Evolutionary conservation across 805 yeast genomes (phyloP), one percentile per base, ranked within the genome.

Genomic region (Barnettozyma botsteinii): DNA sequence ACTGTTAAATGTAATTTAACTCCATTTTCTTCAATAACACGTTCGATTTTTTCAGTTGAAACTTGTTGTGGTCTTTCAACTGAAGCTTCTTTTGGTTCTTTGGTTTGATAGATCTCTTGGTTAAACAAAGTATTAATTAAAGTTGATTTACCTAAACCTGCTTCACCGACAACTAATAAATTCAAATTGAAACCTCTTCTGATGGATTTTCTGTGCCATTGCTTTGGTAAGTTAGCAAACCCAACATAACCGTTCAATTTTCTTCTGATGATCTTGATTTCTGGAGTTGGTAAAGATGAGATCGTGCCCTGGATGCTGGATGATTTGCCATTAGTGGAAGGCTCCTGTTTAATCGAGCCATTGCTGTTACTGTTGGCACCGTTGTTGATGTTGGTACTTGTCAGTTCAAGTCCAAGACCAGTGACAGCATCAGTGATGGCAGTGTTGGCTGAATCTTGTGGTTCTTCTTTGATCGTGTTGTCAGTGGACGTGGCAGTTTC

Each of bases 161-260:
- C 70, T 67, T 86, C 95, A 51, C 95, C 95, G 47, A 89, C 95
- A 43, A 86, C 87, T 77, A 93, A 76, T 46, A 93, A 61, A 61
- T 93, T 93, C 60, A 93, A 76, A 53, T 72, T 76, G 72, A 93
- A 93, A 12, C 98, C 98, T 57, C 85, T 76, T 63, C 84, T 81
- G 46, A 87, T 77, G 2, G 95, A 82, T 64, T 85, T 87, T 66
- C 96, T 80, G 67, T 93, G 98, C 96, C 97, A 93, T 69, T 93
- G 98, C 60, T 89, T 93, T 43, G 98, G 98, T 57, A 93, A 73
- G 66, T 89, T 93, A 51, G 97, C 95, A 66, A 93, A 93, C 6
- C 98, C 98, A 41, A 93, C 98, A 60, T 84, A 89, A 4, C 95
- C 91, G 52, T 81, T 85, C 53, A 91, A 77, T 60, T 87, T 87